Conservation (phyloP, 2,329 filamentous ascomycete genomes). For the Colletotrichum sp. region DNA sequence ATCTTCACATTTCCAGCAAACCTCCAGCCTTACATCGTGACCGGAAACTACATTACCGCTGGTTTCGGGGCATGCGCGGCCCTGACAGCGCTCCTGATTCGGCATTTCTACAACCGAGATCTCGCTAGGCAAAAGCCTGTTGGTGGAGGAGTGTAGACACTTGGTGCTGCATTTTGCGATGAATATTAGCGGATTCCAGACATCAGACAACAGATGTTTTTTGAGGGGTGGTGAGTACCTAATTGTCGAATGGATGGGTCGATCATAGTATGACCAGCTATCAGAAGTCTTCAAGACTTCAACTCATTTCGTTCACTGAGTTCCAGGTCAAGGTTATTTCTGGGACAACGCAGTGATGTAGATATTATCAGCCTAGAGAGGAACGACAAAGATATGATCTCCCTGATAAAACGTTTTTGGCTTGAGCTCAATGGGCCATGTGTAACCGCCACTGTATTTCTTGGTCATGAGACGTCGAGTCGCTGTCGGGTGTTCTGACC, state of each 20-base stretch:
- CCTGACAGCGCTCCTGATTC: conserved; percentile 23
- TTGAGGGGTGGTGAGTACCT: background rate
- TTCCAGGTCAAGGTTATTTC: background rate
- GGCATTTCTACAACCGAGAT: conserved; percentile 26
- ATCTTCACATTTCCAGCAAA: conserved; percentile 34
- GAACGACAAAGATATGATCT: accelerated
- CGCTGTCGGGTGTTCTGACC: background rate
- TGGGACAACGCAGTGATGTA: background rate
- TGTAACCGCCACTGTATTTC: background rate
- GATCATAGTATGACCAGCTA: background rate
- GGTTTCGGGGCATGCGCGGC: conserved; percentile 25
- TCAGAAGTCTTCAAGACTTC: background rate
- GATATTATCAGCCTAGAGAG: background rate
- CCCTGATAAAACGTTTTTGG: accelerated
- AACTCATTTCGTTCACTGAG: background rate
- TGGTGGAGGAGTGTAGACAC: background rate
- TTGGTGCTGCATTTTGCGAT: background rate
- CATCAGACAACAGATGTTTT: background rate
- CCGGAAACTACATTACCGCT: conserved; percentile 32
- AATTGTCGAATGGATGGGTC: background rate
- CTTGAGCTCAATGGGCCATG: accelerated
- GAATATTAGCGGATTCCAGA: background rate
- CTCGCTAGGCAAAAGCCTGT: background rate
- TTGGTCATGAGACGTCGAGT: background rate
- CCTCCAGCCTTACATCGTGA: conserved; percentile 32